Evolutionary conservation across 257 asterid genomes (phyloP), one percentile per base, ranked within the genome.

Genomic region (Apocynum venetum): DNA sequence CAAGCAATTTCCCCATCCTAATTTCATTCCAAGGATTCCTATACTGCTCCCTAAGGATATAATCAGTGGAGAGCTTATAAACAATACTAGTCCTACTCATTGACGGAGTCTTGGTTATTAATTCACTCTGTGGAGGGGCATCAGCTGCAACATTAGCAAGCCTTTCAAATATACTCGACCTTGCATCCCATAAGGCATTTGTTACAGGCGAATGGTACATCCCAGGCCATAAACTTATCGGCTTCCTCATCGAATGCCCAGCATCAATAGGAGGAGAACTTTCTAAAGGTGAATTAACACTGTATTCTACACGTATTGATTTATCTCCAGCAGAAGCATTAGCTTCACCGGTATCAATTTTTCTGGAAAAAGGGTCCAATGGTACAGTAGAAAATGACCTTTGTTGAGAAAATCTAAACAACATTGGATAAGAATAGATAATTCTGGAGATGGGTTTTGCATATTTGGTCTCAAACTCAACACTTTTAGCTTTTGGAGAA

Each of bases 191-290:
- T 44, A 92, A 82, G 14, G 98, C 98, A 78, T 92, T 94, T 11
- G 98, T 92, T 35, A 92, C 97, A 35, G 98, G 98, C 17, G 97
- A 92, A 85, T 92, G 92, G 83, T 90, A 91, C 91, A 88, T 92
- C 41, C 98, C 98, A 5, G 97, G 98, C 98, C 97, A 93, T 71
- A 93, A 85, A 76, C 91, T 90, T 76, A 86, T 80, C 31, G 97
- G 97, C 78, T 89, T 93, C 78, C 97, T 86, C n/a, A 92, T 92
- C 31, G 97, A 93, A 75, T 87, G 85, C 71, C 97, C 88, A 25
- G 97, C 98, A 84, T 93, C 97, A 59, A 93, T 91, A 17, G 91
- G 90, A 66, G 85, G 11, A 59, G 89, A 76, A 76, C 77, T 75
- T 79, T 83, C 86, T 12, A 67, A 64, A 4, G 89, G 81, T 11